phyloP scores from a whole-genome alignment of 371 early-diverging fungal genomes.

The Rhizopus delemar region DNA sequence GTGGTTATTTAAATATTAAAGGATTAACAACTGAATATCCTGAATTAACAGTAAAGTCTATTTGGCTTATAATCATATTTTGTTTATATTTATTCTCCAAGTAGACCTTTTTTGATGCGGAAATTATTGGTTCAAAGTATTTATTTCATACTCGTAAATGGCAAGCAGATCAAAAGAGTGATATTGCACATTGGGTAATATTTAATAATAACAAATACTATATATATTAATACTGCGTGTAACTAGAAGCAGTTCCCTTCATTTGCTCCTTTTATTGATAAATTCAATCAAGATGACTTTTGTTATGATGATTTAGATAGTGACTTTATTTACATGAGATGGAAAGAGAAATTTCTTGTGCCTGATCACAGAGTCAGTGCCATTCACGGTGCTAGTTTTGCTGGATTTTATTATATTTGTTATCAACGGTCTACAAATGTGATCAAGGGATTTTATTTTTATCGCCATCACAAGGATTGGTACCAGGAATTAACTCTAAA shows the following conservation, averaged over 20 bases:
- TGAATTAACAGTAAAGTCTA: constrained; percentile 52
- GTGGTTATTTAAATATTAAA: constrained; percentile 76
- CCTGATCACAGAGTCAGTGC: constrained; percentile 88
- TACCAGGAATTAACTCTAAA: constrained; percentile 75
- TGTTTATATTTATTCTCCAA: background rate
- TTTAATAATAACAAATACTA: too few species aligned
- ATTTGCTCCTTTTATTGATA: constrained; percentile 56
- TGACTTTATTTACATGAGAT: constrained; percentile 91
- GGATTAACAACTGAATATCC: constrained; percentile 79
- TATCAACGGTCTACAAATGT: constrained; percentile 74
- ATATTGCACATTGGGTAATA: constrained; percentile 80
- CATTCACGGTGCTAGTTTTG: constrained; percentile 91
- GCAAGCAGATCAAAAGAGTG: constrained; percentile 76
- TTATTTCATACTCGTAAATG: constrained; percentile 83
- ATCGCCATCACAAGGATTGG: constrained; percentile 71
- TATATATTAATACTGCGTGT: too few species aligned
- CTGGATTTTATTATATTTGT: constrained; percentile 94
- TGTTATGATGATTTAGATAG: constrained; percentile 59
- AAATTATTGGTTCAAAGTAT: constrained; percentile 75
- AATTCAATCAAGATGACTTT: constrained; percentile 70
- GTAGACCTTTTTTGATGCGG: constrained; percentile 76
- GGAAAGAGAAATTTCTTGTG: constrained; percentile 96
- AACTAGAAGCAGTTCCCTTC: constrained; percentile 29
- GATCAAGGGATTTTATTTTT: constrained; percentile 87
- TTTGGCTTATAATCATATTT: background rate